phyloP scores from a whole-genome alignment of 176 grass and related monocot species.

The Lolium rigidum region DNA sequence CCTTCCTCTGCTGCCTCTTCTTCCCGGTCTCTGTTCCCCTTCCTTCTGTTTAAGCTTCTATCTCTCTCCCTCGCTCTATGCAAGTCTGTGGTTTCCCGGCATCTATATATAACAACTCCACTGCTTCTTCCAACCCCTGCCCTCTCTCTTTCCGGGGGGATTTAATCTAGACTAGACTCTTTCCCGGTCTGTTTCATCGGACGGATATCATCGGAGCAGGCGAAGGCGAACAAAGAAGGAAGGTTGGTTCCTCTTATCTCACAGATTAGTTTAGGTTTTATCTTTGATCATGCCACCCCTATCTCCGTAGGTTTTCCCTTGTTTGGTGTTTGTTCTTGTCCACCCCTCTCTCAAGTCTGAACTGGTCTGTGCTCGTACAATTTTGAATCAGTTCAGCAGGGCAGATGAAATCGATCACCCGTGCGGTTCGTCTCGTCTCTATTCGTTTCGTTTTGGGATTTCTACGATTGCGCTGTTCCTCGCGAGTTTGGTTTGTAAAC shows the following conservation, averaged over 20 bases:
- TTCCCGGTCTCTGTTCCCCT: not conserved
- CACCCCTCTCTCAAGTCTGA: not conserved
- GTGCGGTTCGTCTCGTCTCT: not conserved
- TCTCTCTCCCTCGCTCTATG: not conserved
- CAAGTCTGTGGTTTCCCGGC: slow-evolving; percentile 32
- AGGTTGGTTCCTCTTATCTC: slow-evolving; percentile 30
- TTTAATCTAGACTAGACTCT: slow-evolving; percentile 20
- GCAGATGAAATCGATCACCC: slow-evolving; percentile 1
- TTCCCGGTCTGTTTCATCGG: slow-evolving; percentile 27
- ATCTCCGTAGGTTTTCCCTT: not conserved
- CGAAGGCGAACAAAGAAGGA: slow-evolving; percentile 16
- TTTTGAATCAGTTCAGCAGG: not conserved
- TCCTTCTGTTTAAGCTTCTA: not conserved
- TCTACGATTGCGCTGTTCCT: not conserved
- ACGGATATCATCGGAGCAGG: not conserved
- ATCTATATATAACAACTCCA: slow-evolving; percentile 46
- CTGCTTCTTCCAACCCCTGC: slow-evolving; percentile 28
- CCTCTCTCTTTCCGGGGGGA: not conserved
- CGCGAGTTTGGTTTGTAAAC: not conserved
- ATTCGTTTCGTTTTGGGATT: not conserved
- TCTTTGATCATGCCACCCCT: not conserved
- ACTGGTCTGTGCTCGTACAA: not conserved
- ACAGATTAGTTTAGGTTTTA: not conserved
- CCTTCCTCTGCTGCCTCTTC: not conserved
- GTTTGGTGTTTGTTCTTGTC: not conserved